Evolutionary conservation across 208 protist species (phyloP).

Genomic region (Crithidia bombi): DNA sequence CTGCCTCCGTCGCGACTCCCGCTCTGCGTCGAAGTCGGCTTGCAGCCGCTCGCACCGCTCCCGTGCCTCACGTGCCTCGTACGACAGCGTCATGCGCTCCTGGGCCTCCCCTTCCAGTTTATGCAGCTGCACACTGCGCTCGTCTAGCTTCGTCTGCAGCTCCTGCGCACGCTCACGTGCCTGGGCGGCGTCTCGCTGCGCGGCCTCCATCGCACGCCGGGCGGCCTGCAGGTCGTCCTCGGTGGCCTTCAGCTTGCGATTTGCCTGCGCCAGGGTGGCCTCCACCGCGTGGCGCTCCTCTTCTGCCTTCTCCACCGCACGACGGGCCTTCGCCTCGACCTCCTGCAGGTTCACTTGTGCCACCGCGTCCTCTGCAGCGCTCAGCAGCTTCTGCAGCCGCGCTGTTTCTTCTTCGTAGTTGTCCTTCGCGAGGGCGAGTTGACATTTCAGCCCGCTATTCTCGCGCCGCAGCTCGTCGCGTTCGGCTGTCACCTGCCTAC

Average conservation of each 20-base stretch:
- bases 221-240: constrained; percentile 46
- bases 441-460: constrained; percentile 36
- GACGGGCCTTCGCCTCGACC: constrained; percentile 29
- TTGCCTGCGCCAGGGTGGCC: constrained; percentile 40
- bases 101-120: constrained; percentile 41
- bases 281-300: constrained; percentile 43
- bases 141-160: constrained; percentile 45
- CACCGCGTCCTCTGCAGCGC: constrained; percentile 38
- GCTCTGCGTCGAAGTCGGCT: constrained; percentile 48
- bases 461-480: constrained; percentile 55
- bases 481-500: constrained; percentile 44
- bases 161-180: constrained; percentile 30
- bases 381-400: constrained; percentile 38
- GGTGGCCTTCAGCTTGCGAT: constrained; percentile 30
- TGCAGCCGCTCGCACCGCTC: constrained; percentile 46
- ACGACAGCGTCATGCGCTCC: constrained; percentile 35
- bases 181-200: constrained; percentile 37
- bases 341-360: constrained; percentile 35
- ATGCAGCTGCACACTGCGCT: constrained; percentile 34
- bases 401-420: constrained; percentile 58
- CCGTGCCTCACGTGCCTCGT: constrained; percentile 48
- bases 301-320: constrained; percentile 50
- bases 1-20: constrained; percentile 42
- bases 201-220: constrained; percentile 33
- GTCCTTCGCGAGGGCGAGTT: constrained; percentile 31